phyloP scores from a whole-genome alignment of 768 basidiomycete species.

The Mrakia blollopis region DNA sequence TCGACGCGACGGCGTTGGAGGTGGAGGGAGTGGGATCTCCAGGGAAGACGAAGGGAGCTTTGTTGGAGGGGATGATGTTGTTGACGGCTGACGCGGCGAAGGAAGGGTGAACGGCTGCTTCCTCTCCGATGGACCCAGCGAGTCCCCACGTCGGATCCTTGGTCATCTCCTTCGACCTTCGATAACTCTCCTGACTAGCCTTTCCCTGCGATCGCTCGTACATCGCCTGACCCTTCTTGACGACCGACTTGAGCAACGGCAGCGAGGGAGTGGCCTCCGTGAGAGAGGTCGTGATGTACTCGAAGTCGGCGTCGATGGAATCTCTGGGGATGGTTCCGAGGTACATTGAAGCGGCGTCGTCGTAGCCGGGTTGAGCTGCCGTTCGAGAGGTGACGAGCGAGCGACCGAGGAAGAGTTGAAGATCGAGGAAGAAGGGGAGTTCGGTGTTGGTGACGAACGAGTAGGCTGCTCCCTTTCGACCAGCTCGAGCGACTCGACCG shows the following conservation, averaged over 20 bases:
- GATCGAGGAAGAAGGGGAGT: conserved; percentile 81
- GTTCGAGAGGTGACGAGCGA: conserved; percentile 50
- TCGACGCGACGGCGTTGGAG: background rate
- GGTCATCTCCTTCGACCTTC: conserved; percentile 79
- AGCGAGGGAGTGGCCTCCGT: conserved; percentile 51
- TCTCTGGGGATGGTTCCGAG: conserved; percentile 79
- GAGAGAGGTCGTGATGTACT: conserved; percentile 54
- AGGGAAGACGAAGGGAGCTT: conserved; percentile 1
- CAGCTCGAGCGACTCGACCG: conserved; percentile 91
- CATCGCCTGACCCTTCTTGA: conserved; percentile 83
- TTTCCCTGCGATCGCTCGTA: conserved; percentile 91
- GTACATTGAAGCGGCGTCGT: conserved; percentile 49
- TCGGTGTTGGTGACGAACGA: conserved; percentile 82
- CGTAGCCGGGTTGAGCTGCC: conserved; percentile 23
- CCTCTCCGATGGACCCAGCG: conserved; percentile 52
- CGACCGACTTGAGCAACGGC: conserved; percentile 66
- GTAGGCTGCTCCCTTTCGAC: conserved; percentile 93
- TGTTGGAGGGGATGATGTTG: conserved; percentile 12
- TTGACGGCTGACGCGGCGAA: conserved; percentile 34
- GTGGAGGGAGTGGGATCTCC: conserved; percentile 4
- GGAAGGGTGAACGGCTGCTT: conserved; percentile 65
- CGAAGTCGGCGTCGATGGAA: conserved; percentile 73
- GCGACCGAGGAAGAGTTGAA: conserved; percentile 84
- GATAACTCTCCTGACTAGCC: conserved; percentile 77
- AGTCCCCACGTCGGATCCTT: conserved; percentile 65